These are phyloP conservation scores for Citrus mangshanensis DNA, from an alignment of 345 rosid species.

Conservation along the genomic window DNA sequence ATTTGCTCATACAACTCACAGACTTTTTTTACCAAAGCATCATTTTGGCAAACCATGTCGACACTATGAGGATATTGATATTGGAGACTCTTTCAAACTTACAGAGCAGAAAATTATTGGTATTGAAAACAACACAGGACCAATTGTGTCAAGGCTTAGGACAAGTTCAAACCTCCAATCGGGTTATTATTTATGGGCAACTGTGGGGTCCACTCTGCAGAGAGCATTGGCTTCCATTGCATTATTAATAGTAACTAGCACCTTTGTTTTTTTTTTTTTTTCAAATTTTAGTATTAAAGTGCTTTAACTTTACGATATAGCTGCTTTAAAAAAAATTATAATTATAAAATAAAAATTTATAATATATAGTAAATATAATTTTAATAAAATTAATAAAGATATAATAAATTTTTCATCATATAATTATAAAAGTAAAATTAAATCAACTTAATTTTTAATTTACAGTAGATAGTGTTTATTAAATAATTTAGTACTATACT, in stretches of 20 bases:
- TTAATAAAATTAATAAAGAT: too few species aligned
- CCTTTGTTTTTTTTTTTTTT: background rate
- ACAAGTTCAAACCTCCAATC: slow-evolving; percentile 19
- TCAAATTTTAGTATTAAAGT: too few species aligned
- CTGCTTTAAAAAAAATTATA: too few species aligned
- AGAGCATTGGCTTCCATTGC: background rate
- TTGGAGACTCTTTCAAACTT: background rate
- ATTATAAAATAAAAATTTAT: too few species aligned
- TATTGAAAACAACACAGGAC: background rate
- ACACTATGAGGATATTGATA: slow-evolving; percentile 40
- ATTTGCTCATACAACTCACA: slow-evolving; percentile 59
- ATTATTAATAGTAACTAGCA: background rate
- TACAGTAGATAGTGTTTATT: accelerated
- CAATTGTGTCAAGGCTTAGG: background rate
- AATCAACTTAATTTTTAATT: too few species aligned
- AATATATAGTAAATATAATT: too few species aligned
- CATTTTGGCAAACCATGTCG: slow-evolving; percentile 83
- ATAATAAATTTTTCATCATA: too few species aligned
- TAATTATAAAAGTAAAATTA: accelerated
- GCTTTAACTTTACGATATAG: too few species aligned
- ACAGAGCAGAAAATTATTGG: background rate
- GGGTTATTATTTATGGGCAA: slow-evolving; percentile 34
- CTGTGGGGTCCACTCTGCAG: slow-evolving; percentile 23
- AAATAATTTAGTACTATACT: accelerated
- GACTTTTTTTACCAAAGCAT: slow-evolving; percentile 50